A percentile compares a stretch with the other conserved stretches of the same genome.
Conservation (phyloP, 495 filamentous ascomycete species). For the Podospora didyma region DNA sequence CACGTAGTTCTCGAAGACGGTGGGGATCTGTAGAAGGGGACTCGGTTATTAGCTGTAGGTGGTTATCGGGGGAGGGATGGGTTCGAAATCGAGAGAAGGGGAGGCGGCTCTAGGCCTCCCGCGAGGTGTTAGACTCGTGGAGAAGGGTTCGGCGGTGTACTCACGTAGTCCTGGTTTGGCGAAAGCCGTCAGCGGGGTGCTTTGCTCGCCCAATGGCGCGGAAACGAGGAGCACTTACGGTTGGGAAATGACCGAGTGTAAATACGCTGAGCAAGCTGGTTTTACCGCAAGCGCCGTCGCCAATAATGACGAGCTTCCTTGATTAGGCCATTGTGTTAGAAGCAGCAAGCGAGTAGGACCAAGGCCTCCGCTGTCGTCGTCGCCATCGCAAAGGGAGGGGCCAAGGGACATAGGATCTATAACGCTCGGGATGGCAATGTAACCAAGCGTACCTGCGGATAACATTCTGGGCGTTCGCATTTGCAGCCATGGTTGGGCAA, state of each 20-base stretch:
- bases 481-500: slow-evolving; percentile 21
- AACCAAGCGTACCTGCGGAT: slow-evolving; percentile 29
- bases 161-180: slow-evolving; percentile 63
- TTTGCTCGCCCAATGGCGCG: background rate
- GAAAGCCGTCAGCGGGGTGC: slow-evolving; percentile 16
- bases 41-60: background rate
- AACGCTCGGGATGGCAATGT: background rate
- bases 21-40: slow-evolving; percentile 65
- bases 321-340: slow-evolving; percentile 7
- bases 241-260: slow-evolving; percentile 96
- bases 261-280: slow-evolving; percentile 97
- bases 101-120: background rate
- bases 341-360: background rate
- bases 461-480: slow-evolving; percentile 25
- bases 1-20: slow-evolving; percentile 99
- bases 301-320: slow-evolving; percentile 98
- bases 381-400: no score
- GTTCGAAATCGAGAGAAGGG: background rate
- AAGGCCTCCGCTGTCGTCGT: background rate
- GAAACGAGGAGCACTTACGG: slow-evolving; percentile 56
- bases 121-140: background rate
- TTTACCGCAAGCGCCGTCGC: slow-evolving; percentile 97
- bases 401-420: no score
- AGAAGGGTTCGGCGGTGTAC: slow-evolving; percentile 23
- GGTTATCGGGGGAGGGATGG: background rate